Conservation (phyloP, 805 yeast genomes). For the Candida corydali region DNA sequence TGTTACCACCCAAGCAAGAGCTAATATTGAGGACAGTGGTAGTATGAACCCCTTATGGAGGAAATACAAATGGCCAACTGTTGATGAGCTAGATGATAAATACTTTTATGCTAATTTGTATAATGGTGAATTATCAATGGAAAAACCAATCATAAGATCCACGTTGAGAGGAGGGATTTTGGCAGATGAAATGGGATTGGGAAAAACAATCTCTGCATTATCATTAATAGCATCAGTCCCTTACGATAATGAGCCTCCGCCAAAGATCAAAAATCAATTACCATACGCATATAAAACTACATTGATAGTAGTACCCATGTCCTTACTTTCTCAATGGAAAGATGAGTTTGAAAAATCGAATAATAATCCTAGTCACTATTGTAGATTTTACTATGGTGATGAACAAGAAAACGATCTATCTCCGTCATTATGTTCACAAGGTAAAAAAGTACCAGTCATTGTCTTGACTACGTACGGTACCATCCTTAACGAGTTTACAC, state of each 20-base stretch:
- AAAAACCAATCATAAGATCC: constrained; percentile 61
- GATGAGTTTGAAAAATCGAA: constrained; percentile 66
- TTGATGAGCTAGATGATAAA: neutral
- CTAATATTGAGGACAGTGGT: constrained; percentile 37
- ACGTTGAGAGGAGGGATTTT: constrained; percentile 76
- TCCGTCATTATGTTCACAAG: constrained; percentile 34
- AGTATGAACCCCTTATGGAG: constrained; percentile 85
- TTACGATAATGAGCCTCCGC: constrained; percentile 36
- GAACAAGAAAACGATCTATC: constrained; percentile 50
- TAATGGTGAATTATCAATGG: constrained; percentile 71
- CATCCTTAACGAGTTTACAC: constrained; percentile 69
- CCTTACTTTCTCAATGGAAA: constrained; percentile 88
- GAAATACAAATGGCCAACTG: constrained; percentile 68
- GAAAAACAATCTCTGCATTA: constrained; percentile 83
- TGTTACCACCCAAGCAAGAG: constrained; percentile 23
- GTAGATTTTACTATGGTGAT: constrained; percentile 75
- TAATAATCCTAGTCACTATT: constrained; percentile 36
- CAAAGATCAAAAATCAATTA: neutral
- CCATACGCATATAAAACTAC: constrained; percentile 70
- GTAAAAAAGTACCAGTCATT: constrained; percentile 55
- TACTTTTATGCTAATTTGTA: constrained; percentile 73
- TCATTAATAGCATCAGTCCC: constrained; percentile 69
- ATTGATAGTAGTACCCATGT: constrained; percentile 83
- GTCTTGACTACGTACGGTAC: constrained; percentile 87
- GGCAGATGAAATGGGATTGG: constrained; percentile 97